Conservation (phyloP, 805 yeast genomes). For the Millerozyma miso region DNA sequence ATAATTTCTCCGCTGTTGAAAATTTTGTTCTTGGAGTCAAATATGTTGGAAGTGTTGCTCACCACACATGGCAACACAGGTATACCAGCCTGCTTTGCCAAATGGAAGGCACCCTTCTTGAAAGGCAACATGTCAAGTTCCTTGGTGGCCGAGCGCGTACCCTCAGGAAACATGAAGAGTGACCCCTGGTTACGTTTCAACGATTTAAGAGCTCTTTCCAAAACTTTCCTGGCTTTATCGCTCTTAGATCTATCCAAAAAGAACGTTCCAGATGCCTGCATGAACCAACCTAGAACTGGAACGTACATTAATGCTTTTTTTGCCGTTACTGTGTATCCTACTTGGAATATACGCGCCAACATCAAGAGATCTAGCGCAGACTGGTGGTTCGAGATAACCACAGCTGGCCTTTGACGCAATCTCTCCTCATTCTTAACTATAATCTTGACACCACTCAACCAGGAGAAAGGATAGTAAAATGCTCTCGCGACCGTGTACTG, state of each 20-base stretch:
- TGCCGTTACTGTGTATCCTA: slow-evolving; percentile 88
- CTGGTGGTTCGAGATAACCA: slow-evolving; percentile 86
- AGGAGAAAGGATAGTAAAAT: slow-evolving; percentile 60
- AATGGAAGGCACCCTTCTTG: slow-evolving; percentile 97
- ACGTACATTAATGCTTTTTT: slow-evolving; percentile 77
- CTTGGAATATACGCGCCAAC: slow-evolving; percentile 81
- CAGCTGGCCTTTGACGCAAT: slow-evolving; percentile 60
- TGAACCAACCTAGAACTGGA: slow-evolving; percentile 96
- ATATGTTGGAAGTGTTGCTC: slow-evolving; percentile 74
- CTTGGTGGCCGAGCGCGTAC: slow-evolving; percentile 81
- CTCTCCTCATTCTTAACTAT: slow-evolving; percentile 63
- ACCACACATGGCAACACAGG: slow-evolving; percentile 89
- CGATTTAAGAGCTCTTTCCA: slow-evolving; percentile 61
- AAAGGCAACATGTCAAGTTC: slow-evolving; percentile 75
- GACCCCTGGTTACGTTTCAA: slow-evolving; percentile 65
- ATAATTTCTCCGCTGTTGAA: slow-evolving; percentile 75
- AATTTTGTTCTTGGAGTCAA: slow-evolving; percentile 55
- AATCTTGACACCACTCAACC: slow-evolving; percentile 64
- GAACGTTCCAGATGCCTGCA: slow-evolving; percentile 85
- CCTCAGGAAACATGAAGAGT: slow-evolving; percentile 93
- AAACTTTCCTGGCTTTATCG: slow-evolving; percentile 68
- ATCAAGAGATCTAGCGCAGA: slow-evolving; percentile 79
- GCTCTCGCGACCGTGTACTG: slow-evolving; percentile 90
- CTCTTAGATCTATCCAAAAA: slow-evolving; percentile 82
- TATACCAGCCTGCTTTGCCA: slow-evolving; percentile 87